phyloP scores from a whole-genome alignment of 352 stramenopile genomes.

The Phytophthora hybrid region DNA sequence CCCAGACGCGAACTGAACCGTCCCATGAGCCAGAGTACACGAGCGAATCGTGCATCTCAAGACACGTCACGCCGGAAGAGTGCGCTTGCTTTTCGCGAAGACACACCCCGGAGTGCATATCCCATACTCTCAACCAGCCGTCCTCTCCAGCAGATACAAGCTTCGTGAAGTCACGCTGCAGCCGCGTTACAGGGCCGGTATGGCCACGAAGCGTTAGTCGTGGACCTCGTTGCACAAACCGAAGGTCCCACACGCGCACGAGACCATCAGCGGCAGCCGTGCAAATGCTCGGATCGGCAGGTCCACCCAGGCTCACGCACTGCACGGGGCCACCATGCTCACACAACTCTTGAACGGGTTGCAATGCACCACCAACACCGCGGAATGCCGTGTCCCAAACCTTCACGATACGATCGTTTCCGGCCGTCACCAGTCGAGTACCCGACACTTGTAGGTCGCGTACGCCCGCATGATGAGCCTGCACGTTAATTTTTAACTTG shows the following conservation, averaged over 20 bases:
- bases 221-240: conserved; percentile 74
- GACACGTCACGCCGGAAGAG: conserved; percentile 68
- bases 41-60: conserved; percentile 66
- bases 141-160: conserved; percentile 84
- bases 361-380: conserved; percentile 29
- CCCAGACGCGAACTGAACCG: conserved; percentile 72
- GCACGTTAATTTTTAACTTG: conserved; percentile 66
- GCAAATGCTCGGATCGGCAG: conserved; percentile 81
- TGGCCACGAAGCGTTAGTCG: conserved; percentile 68
- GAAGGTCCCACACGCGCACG: conserved; percentile 86
- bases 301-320: conserved; percentile 75
- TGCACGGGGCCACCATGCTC: conserved; percentile 74
- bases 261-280: conserved; percentile 76
- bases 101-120: conserved; percentile 82
- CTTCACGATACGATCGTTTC: conserved; percentile 79
- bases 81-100: conserved; percentile 65
- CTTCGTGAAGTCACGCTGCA: conserved; percentile 85
- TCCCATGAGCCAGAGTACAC: conserved; percentile 84
- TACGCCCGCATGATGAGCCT: conserved; percentile 62
- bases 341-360: conserved; percentile 64
- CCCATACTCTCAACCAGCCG: conserved; percentile 74
- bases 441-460: conserved; percentile 79
- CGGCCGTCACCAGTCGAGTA: conserved; percentile 73
- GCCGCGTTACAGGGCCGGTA: conserved; percentile 57
- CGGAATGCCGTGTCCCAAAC: conserved; percentile 85